A percentile compares a stretch with the other conserved stretches of the same genome.
phyloP scores from a whole-genome alignment of 768 basidiomycete genomes.

The Lactarius trivialis region DNA sequence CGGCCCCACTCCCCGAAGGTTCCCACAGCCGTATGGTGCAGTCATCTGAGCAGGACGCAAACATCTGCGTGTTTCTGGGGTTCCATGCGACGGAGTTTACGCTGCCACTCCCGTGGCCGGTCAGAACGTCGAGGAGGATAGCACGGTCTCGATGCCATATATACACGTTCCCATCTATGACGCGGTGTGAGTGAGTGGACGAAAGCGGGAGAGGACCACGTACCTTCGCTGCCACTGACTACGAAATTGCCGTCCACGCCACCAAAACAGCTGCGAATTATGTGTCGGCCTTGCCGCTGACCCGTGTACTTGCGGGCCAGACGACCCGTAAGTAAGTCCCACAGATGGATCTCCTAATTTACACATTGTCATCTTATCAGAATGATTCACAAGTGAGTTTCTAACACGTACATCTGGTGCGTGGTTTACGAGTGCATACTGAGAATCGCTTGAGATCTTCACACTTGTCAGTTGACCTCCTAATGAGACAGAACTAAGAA shows the following conservation, averaged over 20 bases:
- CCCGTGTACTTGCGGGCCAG: slow-evolving; percentile 79
- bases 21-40: slow-evolving; percentile 89
- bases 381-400: slow-evolving; percentile 18
- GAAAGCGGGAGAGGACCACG: slow-evolving; percentile 24
- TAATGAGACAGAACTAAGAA: slow-evolving; percentile 51
- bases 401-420: slow-evolving; percentile 68
- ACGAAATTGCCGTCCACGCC: slow-evolving; percentile 85
- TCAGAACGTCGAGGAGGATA: slow-evolving; percentile 74
- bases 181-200: slow-evolving; percentile 1
- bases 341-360: slow-evolving; percentile 79
- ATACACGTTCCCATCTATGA: slow-evolving; percentile 78
- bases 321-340: slow-evolving; percentile 67
- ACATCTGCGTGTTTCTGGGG: slow-evolving; percentile 80
- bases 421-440: slow-evolving; percentile 80
- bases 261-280: slow-evolving; percentile 92
- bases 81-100: slow-evolving; percentile 99
- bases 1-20: slow-evolving; percentile 31
- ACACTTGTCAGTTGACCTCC: slow-evolving; percentile 85
- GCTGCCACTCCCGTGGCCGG: slow-evolving; percentile 81
- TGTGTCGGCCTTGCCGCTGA: slow-evolving; percentile 74
- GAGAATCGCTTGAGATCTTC: slow-evolving; percentile 79
- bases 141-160: slow-evolving; percentile 91
- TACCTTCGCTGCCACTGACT: slow-evolving; percentile 93
- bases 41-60: slow-evolving; percentile 96
- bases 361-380: slow-evolving; percentile 9